A percentile compares a stretch with the other conserved stretches of the same genome.
phyloP scores from a whole-genome alignment of 495 filamentous ascomycete genomes.

The Pyronema omphalodes region DNA sequence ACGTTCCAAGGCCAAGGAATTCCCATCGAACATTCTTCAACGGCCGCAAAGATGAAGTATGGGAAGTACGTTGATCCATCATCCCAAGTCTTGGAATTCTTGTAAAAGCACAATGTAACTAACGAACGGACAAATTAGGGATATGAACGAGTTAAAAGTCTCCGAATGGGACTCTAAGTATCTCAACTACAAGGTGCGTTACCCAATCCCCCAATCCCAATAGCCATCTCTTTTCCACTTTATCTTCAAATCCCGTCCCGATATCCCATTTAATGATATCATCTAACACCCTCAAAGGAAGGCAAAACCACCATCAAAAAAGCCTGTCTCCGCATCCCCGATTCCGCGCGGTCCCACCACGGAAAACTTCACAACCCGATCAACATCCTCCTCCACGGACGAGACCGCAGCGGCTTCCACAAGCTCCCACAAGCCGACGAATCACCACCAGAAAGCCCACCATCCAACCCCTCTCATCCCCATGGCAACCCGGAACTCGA shows the following conservation, averaged over 20 bases:
- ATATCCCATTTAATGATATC: background rate
- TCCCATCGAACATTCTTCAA: no score
- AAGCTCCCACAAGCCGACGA: slow-evolving; percentile 2
- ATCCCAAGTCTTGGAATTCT: background rate
- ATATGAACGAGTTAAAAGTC: slow-evolving; percentile 22
- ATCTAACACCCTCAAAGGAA: background rate
- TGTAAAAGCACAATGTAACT: background rate
- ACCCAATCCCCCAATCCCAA: background rate
- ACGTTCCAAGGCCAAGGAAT: no score
- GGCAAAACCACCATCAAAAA: slow-evolving; percentile 6
- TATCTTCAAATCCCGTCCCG: background rate
- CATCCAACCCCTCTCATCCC: no score
- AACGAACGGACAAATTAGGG: slow-evolving; percentile 2
- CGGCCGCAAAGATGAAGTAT: slow-evolving; percentile 3
- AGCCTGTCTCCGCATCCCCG: background rate
- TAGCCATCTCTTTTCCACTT: background rate
- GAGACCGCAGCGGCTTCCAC: background rate
- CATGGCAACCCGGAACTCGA: no score
- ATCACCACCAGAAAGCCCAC: background rate
- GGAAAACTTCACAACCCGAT: background rate
- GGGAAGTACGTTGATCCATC: slow-evolving; percentile 1
- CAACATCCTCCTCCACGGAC: background rate
- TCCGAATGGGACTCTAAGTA: slow-evolving; percentile 24
- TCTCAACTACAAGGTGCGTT: slow-evolving; percentile 21
- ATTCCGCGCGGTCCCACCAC: background rate